Conservation (phyloP, 148 eudicot species). For the Rhododendron henanense region DNA sequence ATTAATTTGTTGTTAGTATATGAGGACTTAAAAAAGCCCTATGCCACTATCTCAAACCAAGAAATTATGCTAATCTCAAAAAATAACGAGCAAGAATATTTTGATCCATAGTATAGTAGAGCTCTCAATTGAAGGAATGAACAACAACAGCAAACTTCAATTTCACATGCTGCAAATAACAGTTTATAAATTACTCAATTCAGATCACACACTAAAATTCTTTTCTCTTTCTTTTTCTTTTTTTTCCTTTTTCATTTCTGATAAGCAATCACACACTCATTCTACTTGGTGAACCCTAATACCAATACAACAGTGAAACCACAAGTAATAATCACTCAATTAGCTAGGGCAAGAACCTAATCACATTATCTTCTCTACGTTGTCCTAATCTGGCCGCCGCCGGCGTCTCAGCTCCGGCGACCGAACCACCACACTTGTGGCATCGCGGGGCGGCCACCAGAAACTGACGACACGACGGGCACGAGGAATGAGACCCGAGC, state of each 20-base stretch:
- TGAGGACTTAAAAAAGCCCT: not conserved
- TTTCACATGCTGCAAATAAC: not conserved
- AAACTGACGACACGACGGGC: slow-evolving; percentile 79
- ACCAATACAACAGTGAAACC: not conserved
- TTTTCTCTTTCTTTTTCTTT: too few relatives aligned
- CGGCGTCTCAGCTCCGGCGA: slow-evolving; percentile 1
- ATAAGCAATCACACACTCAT: not conserved
- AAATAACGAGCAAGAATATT: not conserved
- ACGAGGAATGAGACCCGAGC: slow-evolving; percentile 76
- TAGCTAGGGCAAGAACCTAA: slow-evolving; percentile 14
- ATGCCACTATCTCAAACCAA: not conserved
- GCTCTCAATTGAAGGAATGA: not conserved
- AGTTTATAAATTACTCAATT: not conserved
- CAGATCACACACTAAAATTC: not conserved
- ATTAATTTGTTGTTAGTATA: too few relatives aligned
- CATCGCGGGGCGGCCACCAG: slow-evolving; percentile 24
- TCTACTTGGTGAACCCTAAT: not conserved
- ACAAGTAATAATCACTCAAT: not conserved
- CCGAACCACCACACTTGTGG: slow-evolving; percentile 18
- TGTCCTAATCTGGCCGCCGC: not conserved
- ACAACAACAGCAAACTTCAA: not conserved
- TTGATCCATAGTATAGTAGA: not conserved
- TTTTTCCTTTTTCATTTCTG: too few relatives aligned
- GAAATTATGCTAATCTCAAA: not conserved
- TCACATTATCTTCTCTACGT: not conserved